Evolutionary conservation across 768 basidiomycete species (phyloP), one percentile per base, ranked within the genome.

Genomic region (Pleurotus tuber-regium): DNA sequence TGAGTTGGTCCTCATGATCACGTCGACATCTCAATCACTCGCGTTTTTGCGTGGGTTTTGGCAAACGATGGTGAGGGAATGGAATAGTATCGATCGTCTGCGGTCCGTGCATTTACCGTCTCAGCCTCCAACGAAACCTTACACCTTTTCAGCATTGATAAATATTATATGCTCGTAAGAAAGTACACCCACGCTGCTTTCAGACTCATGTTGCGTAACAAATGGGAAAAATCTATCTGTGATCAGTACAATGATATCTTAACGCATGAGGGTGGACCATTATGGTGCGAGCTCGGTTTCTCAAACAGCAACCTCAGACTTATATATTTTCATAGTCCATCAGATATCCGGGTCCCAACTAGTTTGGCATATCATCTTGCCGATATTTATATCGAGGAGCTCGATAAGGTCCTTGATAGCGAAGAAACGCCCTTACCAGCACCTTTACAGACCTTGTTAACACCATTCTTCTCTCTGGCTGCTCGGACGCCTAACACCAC

Each of bases 81-180:
- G 96, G 95, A 85, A 77, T 56, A 89, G 92, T 2, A 88, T 99
- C 28, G 96, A 99, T 64, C 78, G 89, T 38, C 70, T 96, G 59
- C 75, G 96, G 95, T 96, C 56, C 56, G 82, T 66, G 28, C 5
- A 29, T 6, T 38, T 28, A 50, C 49, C 21, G 28, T 14, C 35
- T 51, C 8, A 38, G 35, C 46, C 56, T 25, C 56, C 52, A 53
- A 44, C 52, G 29, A 54, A 50, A 24, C 43, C 12, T 51, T 43
- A 52, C 31, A 4, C 29, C 16, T 43, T 9, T 23, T 9, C 61
- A 97, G 95, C 59, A 84, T 98, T 66, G 96, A 99, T 77, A 99
- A 99, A 67, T 98, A 91, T 66, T 95, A 96, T 65, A 86, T 98
- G 84, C 86, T 99, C 40, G 83, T 98, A 53, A 80, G 96, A 53